Evolutionary conservation across 352 stramenopile species (phyloP), one percentile per base, ranked within the genome.

Genomic region (Globisporangium middletonii): DNA sequence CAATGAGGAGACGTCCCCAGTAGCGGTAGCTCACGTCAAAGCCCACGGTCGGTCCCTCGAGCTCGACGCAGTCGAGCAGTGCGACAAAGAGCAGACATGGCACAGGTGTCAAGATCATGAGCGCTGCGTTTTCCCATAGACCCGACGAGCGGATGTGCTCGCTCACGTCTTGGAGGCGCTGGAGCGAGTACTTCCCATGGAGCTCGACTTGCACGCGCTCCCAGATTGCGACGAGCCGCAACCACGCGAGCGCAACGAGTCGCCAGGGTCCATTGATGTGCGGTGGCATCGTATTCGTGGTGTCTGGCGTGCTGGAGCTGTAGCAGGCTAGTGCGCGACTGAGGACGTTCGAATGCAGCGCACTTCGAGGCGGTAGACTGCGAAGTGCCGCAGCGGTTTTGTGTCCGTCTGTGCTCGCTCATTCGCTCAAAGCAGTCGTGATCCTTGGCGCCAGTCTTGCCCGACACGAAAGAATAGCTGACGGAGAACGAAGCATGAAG

Each of bases 151-250:
- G 5, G 23, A 18, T 49, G 42, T 49, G 15, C 16, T 18, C 27
- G 23, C 26, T 43, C n/a, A 50, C 23, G 4, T 33, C 26, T 38
- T 15, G 43, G 1, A 58, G 23, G 27, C 41, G 41, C 23, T 58
- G 26, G n/a, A 50, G 41, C 23, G 53, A 58, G 19, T 50, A 48
- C 23, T 58, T 15, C 3, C 53, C 53, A n/a, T 58, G 19, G 26
- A 58, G 53, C 43, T 50, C 53, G 5, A 58, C 41, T 49, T 58
- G 53, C 3, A 27, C 26, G 13, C 18, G 33, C 53, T 58, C 53
- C 53, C 53, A 50, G 8, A 2, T 4, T 2, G 16, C 16, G 4
- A 28, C 26, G 26, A 41, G 5, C 8, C 38, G 41, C 53, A 49
- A n/a, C 38, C 38, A 44, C 13, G 38, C 33, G 33, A 38, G 4